Evolutionary conservation across 345 rosid genomes (phyloP).

Genomic region (Isatis tinctoria): DNA sequence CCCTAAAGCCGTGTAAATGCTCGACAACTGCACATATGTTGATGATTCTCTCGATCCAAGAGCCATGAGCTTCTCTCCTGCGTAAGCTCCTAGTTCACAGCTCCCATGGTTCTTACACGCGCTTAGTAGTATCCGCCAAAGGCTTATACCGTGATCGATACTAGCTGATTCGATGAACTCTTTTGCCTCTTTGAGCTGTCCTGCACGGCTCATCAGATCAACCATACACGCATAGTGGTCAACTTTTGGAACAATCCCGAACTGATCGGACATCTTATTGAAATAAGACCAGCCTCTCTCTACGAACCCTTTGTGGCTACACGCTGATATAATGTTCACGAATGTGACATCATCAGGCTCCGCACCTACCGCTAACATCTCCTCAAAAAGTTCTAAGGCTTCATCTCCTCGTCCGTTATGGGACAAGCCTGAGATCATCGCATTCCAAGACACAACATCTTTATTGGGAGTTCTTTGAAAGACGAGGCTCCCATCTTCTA

Average conservation of each 20-base stretch:
- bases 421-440: slow-evolving; percentile 54
- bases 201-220: slow-evolving; percentile 75
- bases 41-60: slow-evolving; percentile 73
- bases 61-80: slow-evolving; percentile 71
- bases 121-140: slow-evolving; percentile 63
- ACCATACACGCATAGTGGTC: slow-evolving; percentile 86
- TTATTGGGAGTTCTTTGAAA: slow-evolving; percentile 48
- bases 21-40: slow-evolving; percentile 49
- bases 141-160: slow-evolving; percentile 57
- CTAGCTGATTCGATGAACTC: slow-evolving; percentile 65
- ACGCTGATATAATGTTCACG: slow-evolving; percentile 60
- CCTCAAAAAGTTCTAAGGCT: slow-evolving; percentile 54
- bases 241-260: slow-evolving; percentile 50
- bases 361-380: slow-evolving; percentile 49
- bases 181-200: slow-evolving; percentile 58
- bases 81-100: slow-evolving; percentile 62
- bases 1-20: slow-evolving; percentile 57
- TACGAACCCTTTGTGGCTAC: slow-evolving; percentile 72
- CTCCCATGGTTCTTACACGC: slow-evolving; percentile 61
- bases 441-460: slow-evolving; percentile 56
- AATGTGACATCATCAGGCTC: slow-evolving; percentile 63
- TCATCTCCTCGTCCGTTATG: slow-evolving; percentile 44
- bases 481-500: slow-evolving; percentile 46
- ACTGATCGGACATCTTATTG: slow-evolving; percentile 45
- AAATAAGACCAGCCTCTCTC: slow-evolving; percentile 58